A percentile compares a stretch with the other conserved stretches of the same genome.
phyloP scores from a whole-genome alignment of 495 filamentous ascomycete genomes.

The Lasiosphaeria ovina region DNA sequence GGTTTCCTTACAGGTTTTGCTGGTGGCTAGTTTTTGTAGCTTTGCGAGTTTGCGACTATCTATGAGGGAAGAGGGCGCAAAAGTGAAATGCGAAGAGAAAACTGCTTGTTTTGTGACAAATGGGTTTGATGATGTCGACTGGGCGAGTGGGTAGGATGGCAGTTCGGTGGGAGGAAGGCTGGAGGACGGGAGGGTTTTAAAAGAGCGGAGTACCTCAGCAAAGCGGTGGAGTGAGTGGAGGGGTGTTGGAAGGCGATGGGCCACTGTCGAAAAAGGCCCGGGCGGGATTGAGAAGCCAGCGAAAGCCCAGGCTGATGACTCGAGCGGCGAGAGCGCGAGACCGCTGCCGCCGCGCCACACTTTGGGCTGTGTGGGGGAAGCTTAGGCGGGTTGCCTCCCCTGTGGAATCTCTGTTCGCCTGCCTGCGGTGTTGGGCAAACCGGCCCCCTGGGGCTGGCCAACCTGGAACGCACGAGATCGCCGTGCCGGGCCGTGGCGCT shows the following conservation, averaged over 20 bases:
- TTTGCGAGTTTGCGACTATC: no score
- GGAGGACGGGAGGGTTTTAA: neutral
- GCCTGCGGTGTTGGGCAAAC: neutral
- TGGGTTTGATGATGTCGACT: neutral
- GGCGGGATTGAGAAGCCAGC: neutral
- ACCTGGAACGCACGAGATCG: neutral
- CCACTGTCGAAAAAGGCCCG: slow-evolving; percentile 28
- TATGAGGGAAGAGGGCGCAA: slow-evolving; percentile 1
- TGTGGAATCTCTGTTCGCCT: neutral
- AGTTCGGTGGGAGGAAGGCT: neutral
- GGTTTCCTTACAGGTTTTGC: no score
- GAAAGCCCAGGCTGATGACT: slow-evolving; percentile 20
- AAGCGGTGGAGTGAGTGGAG: neutral
- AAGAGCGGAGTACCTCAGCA: slow-evolving; percentile 4
- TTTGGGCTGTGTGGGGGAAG: slow-evolving; percentile 20
- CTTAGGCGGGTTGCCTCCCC: neutral
- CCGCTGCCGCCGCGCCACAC: slow-evolving; percentile 21
- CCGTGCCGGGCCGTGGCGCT: slow-evolving; percentile 11
- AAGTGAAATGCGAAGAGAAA: neutral
- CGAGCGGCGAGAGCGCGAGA: slow-evolving; percentile 26
- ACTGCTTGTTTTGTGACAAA: neutral
- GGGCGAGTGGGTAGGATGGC: neutral
- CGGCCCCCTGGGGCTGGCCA: neutral
- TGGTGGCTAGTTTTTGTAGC: no score
- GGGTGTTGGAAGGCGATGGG: slow-evolving; percentile 29